Evolutionary conservation across 495 filamentous ascomycete genomes (phyloP).

Genomic region (Penicillium longicatenatum): DNA sequence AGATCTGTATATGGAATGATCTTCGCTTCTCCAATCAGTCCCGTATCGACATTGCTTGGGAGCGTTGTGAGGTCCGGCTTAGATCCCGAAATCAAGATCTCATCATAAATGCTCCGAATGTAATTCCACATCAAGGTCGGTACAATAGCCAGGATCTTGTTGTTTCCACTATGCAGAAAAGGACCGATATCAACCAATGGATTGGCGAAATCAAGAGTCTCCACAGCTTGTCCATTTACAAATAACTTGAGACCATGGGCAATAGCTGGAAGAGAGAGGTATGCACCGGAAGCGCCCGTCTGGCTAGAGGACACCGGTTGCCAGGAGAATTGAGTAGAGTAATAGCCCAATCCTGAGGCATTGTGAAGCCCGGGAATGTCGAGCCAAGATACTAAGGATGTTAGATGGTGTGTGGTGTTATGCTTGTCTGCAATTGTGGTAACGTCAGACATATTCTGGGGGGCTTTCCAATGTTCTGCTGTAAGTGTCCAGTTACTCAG

Average conservation of each 20-base stretch:
- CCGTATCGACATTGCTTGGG: neutral
- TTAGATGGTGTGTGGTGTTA: neutral
- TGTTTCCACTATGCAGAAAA: neutral
- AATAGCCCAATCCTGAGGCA: neutral
- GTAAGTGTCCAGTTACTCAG: neutral
- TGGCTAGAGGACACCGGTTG: neutral
- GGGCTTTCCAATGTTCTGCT: neutral
- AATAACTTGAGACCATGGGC: neutral
- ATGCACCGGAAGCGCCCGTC: neutral
- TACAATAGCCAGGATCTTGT: neutral
- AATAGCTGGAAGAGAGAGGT: neutral
- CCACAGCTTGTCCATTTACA: neutral
- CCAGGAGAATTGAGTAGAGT: neutral
- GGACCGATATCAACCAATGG: neutral
- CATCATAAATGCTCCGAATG: neutral
- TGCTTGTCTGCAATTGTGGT: neutral
- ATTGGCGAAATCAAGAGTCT: neutral
- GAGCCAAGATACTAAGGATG: neutral
- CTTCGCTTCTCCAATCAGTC: neutral
- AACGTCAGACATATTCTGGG: neutral
- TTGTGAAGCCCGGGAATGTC: neutral
- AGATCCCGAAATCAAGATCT: too few relatives aligned
- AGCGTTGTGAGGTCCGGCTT: neutral
- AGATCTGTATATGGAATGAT: neutral
- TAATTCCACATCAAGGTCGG: neutral